Evolutionary conservation across 306 rosid genomes (phyloP).

Genomic region (Oxytropis ochrocephala): DNA sequence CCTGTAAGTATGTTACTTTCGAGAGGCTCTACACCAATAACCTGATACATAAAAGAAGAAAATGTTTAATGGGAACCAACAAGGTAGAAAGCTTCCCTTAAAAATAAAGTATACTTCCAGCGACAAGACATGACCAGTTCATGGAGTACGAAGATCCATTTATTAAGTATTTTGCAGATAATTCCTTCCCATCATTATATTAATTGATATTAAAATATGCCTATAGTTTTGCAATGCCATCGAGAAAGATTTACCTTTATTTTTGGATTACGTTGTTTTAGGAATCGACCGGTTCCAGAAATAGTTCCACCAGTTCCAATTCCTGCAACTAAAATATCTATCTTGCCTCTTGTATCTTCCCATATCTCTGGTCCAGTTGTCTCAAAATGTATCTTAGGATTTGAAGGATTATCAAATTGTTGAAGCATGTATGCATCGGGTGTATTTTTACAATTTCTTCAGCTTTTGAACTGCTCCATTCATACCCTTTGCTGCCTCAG

Average conservation of each 20-base stretch:
- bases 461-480: constrained; percentile 98
- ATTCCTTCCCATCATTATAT: constrained; percentile 4
- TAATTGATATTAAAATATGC: neutral
- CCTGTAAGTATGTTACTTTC: constrained; percentile 96
- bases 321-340: constrained; percentile 92
- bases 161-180: neutral
- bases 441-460: constrained; percentile 83
- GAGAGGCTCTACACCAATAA: constrained; percentile 84
- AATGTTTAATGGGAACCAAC: neutral
- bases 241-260: constrained; percentile 52
- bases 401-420: constrained; percentile 96
- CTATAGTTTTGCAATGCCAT: neutral
- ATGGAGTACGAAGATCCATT: neutral
- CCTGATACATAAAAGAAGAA: constrained; percentile 42
- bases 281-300: constrained; percentile 78
- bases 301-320: constrained; percentile 99
- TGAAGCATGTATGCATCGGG: constrained; percentile 91
- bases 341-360: constrained; percentile 95
- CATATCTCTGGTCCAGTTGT: constrained; percentile 99
- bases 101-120: neutral
- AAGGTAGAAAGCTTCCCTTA: constrained; percentile 13
- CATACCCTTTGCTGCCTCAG: constrained; percentile 90
- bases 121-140: constrained; percentile 3
- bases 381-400: constrained; percentile 95
- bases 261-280: constrained; percentile 73